Base-by-base conservation (phyloP, 306 rosid genomes). In the Cucurbita ficifolia region DNA sequence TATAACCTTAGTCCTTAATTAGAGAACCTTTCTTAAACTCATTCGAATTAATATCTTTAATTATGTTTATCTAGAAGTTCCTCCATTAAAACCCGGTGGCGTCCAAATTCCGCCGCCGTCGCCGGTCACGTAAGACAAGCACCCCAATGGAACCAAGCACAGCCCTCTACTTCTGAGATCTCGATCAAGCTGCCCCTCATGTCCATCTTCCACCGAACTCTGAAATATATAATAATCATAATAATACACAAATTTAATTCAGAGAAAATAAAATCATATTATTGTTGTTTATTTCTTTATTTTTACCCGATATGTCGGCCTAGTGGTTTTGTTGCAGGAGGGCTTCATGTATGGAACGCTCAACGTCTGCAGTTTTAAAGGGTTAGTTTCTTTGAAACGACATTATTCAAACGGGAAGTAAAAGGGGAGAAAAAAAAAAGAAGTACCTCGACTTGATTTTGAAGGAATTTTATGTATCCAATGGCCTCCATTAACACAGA, bases 331-430 rank as follows among this genome's bases (percentile, higher is more conserved):
- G 77, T 81, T 83, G 74, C 84, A 80, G 0, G 88, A 80, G 49
- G 88, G 77, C 79, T 86, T 92, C 97, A 88, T 89, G 81, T 92
- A 92, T 22, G 97, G 97, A 61, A 89, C 95, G 84, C 97, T 92
- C 21, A 92, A 69, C 9, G 97, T 89, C 97, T 92, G 96, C 77
- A 78, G 42, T 38, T 38, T 42, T 62, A 53, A 45, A 76, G 45
- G 17, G 24, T 49, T 33, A 69, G 39, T 13, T 16, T 48, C 0
- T 49, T 12, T 24, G 54, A 69, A 49, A 69, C 58, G 16, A 69
- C 42, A 69, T n/a, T 62, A 29, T 29, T 64, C 14, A n/a, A 17
- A n/a, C 2, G 8, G 33, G 18, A 68, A 46, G 22, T 10, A 40
- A 19, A 19, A 22, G 3, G 17, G 3, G 43, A 48, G 36, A 3